These are phyloP conservation scores for Friedmanniomyces endolithicus DNA, from an alignment of 495 filamentous ascomycete species.

Conservation along the genomic window DNA sequence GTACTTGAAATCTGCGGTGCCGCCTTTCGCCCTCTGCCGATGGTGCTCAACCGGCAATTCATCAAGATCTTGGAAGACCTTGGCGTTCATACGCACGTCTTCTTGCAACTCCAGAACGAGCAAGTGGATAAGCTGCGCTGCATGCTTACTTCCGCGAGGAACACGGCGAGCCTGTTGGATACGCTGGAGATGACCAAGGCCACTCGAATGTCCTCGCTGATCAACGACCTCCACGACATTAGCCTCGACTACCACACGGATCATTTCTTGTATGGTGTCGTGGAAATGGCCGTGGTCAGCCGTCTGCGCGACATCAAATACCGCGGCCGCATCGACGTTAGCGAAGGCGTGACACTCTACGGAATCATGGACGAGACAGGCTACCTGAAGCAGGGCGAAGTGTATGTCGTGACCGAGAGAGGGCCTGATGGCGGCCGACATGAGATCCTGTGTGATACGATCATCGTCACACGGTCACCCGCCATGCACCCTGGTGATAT, in stretches of 20 bases:
- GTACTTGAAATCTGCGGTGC: conserved; percentile 66
- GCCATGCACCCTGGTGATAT: conserved; percentile 73
- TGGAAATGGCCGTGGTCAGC: conserved; percentile 52
- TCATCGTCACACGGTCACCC: conserved; percentile 59
- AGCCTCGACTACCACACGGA: conserved; percentile 51
- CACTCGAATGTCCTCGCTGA: conserved; percentile 45
- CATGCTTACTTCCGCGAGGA: conserved; percentile 40
- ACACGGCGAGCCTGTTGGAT: conserved; percentile 52
- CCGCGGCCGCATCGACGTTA: conserved; percentile 57
- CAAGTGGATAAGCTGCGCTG: conserved; percentile 45
- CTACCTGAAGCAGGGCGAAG: conserved; percentile 50
- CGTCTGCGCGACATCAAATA: conserved; percentile 63
- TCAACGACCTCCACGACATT: conserved; percentile 41
- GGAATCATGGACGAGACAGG: conserved; percentile 78
- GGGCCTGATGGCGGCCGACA: conserved; percentile 17
- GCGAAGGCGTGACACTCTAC: conserved; percentile 52
- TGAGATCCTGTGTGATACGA: conserved; percentile 21
- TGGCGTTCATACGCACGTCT: conserved; percentile 40
- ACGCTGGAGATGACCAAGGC: conserved; percentile 41
- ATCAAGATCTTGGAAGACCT: conserved; percentile 79
- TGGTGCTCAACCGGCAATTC: conserved; percentile 60
- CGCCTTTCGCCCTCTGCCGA: conserved; percentile 48
- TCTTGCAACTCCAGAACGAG: conserved; percentile 46
- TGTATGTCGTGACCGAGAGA: conserved; percentile 45
- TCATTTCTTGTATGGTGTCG: conserved; percentile 46